These are phyloP conservation scores for Oxyria digyna DNA, from an alignment of 148 eudicot genomes.

Conservation along the genomic window DNA sequence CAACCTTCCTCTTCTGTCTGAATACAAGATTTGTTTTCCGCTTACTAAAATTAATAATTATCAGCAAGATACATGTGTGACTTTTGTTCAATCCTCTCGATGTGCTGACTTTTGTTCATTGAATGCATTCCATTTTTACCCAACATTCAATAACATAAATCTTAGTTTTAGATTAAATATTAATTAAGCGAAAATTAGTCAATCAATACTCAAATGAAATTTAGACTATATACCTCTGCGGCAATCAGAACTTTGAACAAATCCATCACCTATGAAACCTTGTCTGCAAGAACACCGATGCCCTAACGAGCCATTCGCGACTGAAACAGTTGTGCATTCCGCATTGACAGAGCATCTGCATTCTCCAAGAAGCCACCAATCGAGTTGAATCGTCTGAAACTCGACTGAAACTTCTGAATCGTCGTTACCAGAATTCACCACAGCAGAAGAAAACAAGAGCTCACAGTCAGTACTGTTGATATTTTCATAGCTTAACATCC, in stretches of 20 bases:
- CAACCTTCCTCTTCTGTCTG: background rate
- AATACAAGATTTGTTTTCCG: background rate
- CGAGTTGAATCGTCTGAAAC: conserved; percentile 42
- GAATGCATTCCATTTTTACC: background rate
- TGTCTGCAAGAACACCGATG: conserved; percentile 44
- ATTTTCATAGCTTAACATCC: conserved; percentile 16
- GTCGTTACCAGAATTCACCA: conserved; percentile 9
- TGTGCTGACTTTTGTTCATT: conserved; percentile 5
- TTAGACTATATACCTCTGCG: conserved; percentile 30
- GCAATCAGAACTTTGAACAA: conserved; percentile 42
- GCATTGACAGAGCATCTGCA: conserved; percentile 37
- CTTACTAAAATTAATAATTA: background rate
- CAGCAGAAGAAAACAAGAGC: conserved; percentile 35
- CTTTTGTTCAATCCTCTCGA: background rate
- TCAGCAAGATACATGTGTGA: background rate
- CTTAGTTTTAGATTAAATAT: background rate
- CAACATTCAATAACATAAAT: background rate
- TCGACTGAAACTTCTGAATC: conserved; percentile 23
- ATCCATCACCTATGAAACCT: conserved; percentile 77
- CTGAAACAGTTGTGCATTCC: conserved; percentile 11
- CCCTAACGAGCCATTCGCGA: conserved; percentile 15
- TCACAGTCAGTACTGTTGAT: conserved; percentile 21
- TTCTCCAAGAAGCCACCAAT: conserved; percentile 61
- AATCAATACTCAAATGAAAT: background rate
- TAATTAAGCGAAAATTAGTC: background rate